phyloP scores from a whole-genome alignment of 2,329 filamentous ascomycete genomes.

The Colletotrichum sp. region DNA sequence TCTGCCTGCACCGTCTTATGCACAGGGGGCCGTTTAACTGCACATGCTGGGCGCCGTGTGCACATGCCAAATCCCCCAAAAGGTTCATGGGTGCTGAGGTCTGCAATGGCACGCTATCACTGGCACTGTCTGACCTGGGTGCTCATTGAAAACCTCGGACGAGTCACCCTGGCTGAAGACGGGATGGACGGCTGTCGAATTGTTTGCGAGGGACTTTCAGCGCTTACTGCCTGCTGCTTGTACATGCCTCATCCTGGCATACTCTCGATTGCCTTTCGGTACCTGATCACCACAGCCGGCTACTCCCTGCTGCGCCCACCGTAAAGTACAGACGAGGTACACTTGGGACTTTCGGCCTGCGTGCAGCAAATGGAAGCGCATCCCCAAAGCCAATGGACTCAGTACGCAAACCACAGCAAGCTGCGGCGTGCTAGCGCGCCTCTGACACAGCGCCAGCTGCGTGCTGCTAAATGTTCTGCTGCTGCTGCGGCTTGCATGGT shows the following conservation, averaged over 20 bases:
- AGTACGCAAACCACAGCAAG: not conserved
- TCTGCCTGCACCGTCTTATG: not conserved
- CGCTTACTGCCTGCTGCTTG: not conserved
- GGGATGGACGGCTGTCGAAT: not conserved
- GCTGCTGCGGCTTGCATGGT: conserved; percentile 12
- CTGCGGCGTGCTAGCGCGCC: not conserved
- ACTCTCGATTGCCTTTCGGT: conserved; percentile 3
- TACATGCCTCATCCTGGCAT: conserved; percentile 8
- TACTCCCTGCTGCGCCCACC: conserved; percentile 1
- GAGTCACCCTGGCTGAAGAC: not conserved
- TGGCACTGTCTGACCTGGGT: not conserved
- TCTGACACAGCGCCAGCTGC: not conserved
- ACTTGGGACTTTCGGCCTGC: not conserved
- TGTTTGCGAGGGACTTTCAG: not conserved
- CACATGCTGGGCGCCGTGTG: not conserved
- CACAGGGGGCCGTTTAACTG: not conserved
- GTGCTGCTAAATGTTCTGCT: not conserved
- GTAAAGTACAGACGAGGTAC: conserved; percentile 7
- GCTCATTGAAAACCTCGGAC: not conserved
- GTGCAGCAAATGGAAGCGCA: not conserved
- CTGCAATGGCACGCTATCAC: not conserved
- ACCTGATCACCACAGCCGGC: conserved; percentile 1
- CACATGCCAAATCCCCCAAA: not conserved
- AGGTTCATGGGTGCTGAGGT: not conserved
- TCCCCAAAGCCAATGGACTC: not conserved